Percentiles rank a stretch among this genome's conserved stretches.
Conservation (phyloP, 768 basidiomycete genomes). For the Lactarius psammicola region DNA sequence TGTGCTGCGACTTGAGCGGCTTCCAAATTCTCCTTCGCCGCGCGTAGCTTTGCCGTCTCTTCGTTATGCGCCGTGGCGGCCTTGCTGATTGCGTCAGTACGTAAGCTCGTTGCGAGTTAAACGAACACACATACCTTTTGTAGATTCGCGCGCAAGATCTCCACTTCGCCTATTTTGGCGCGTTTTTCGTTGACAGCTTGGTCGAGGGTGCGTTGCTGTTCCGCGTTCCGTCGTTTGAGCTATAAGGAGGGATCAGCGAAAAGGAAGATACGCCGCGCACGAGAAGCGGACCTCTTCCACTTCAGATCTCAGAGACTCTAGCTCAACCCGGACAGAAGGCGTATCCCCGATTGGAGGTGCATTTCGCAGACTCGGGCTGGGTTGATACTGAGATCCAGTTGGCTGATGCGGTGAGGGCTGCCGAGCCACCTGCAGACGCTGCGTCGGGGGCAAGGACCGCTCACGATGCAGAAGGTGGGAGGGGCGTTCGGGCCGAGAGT, state of each 20-base stretch:
- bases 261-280: too few relatives aligned
- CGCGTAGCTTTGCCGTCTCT: slow-evolving; percentile 23
- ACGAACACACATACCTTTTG: slow-evolving; percentile 18
- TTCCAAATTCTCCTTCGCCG: slow-evolving; percentile 22
- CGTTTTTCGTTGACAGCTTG: slow-evolving; percentile 27
- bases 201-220: slow-evolving; percentile 21
- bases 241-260: not conserved
- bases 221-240: slow-evolving; percentile 18
- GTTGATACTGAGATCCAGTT: not conserved
- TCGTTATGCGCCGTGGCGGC: slow-evolving; percentile 13
- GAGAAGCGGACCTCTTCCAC: slow-evolving; percentile 18
- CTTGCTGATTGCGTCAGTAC: slow-evolving; percentile 2
- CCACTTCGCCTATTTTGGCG: slow-evolving; percentile 28
- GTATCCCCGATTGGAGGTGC: not conserved
- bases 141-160: slow-evolving; percentile 24
- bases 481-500: not conserved
- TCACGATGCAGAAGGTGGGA: not conserved
- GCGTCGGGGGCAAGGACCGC: not conserved
- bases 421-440: not conserved
- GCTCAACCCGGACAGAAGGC: not conserved
- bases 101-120: not conserved
- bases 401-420: not conserved
- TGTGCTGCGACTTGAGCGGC: slow-evolving; percentile 21
- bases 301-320: slow-evolving; percentile 9
- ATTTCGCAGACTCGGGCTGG: not conserved